Evolutionary conservation across 805 yeast species (phyloP), one percentile per base, ranked within the genome.

Genomic region (Candida broadrunensis): DNA sequence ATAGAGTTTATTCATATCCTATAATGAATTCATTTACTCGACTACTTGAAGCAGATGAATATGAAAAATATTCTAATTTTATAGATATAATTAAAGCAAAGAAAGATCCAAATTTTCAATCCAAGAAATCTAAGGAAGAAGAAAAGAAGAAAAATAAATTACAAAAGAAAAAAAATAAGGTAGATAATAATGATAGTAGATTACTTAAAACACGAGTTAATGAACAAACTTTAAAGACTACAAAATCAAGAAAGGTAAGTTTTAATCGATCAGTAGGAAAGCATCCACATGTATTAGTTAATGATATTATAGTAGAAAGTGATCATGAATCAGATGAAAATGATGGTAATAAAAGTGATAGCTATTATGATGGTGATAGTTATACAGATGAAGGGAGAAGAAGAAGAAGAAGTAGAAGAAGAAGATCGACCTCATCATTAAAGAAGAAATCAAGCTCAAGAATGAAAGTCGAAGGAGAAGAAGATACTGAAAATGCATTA

Each of bases 1-100:
- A 89, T 56, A 65, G 97, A 38, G 85, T 89, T 1, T 76, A 85
- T 41, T 69, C 89, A 16, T 87, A 79, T 54, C 97, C 98, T 0
- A 64, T 87, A 1, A 59, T 78, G 38, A 67, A 61, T 26, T 58
- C 63, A 33, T 54, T 73, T 12, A 61, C 63, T n/a, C 61, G 63
- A 32, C 59, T 69, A 0, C 53, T 67, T 2, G 77, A 72, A 35
- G 56, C 48, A 32, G 53, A 48, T 14, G 47, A 46, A 19, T 21
- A 20, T 18, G 37, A 31, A 15, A 38, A 40, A 19, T 41, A 44
- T 37, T 42, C 41, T 9, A 21, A 21, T 7, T 41, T 39, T 19
- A 6, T 41, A 12, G 35, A 36, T 17, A 5, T 29, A 29, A 15
- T 29, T 15, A 8, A 11, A 5, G 14, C 12, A n/a, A 26, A 26